Percentiles rank a stretch among this genome's conserved stretches.
Evolutionary conservation across 2,329 filamentous ascomycete genomes (phyloP).

Genomic region (Nothophaeocryptopus gaeumannii): DNA sequence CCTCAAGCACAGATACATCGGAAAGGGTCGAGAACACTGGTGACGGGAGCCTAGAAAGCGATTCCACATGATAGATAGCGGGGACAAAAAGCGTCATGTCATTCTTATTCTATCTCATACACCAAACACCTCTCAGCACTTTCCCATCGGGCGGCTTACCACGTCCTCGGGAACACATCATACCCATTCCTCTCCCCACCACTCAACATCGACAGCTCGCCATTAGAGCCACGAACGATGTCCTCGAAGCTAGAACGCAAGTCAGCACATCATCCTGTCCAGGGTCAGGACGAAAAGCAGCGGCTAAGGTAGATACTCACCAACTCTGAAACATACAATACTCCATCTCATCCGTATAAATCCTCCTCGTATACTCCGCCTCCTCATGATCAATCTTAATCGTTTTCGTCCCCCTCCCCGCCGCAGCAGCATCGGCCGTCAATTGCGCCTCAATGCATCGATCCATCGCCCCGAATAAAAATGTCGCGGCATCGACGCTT

Average conservation of each 20-base stretch:
- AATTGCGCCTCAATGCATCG: constrained; percentile 37
- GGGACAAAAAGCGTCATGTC: no score
- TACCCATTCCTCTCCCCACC: constrained; percentile 22
- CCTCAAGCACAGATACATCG: no score
- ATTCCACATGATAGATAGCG: no score
- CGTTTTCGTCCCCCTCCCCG: constrained; percentile 58
- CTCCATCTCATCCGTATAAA: constrained; percentile 23
- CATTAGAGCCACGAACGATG: constrained; percentile 18
- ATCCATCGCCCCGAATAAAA: constrained; percentile 38
- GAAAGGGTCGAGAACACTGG: no score
- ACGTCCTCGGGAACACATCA: constrained; percentile 18
- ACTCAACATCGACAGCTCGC: constrained; percentile 19
- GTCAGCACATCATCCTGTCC: background rate
- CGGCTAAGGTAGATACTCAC: constrained; percentile 13
- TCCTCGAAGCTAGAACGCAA: constrained; percentile 18
- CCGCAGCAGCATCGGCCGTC: constrained; percentile 57
- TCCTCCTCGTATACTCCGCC: constrained; percentile 55
- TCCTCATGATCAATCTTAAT: constrained; percentile 66
- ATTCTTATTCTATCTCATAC: no score
- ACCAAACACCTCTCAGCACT: no score
- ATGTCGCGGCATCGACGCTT: constrained; percentile 33
- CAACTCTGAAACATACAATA: constrained; percentile 23
- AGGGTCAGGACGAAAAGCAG: no score
- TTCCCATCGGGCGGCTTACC: constrained; percentile 3
- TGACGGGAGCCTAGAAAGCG: no score